A percentile compares a stretch with the other conserved stretches of the same genome.
These are phyloP conservation scores for Pisolithus marmoratus DNA, from an alignment of 768 basidiomycete genomes.

Conservation along the genomic window DNA sequence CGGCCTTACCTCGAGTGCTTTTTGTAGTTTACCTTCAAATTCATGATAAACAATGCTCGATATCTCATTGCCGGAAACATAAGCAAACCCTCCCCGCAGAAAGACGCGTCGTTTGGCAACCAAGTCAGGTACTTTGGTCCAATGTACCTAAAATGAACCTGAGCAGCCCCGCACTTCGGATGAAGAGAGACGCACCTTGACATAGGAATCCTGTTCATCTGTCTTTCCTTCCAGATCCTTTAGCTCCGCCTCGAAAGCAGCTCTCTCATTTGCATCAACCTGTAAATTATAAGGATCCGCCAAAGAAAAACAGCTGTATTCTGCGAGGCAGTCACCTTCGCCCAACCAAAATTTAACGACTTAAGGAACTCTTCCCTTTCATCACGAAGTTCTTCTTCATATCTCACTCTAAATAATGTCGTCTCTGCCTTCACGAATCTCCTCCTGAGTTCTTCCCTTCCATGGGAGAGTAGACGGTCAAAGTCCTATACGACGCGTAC, in stretches of 20 bases:
- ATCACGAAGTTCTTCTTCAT: conserved; percentile 50
- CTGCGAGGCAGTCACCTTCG: conserved; percentile 36
- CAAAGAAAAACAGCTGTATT: background rate
- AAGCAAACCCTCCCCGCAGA: conserved; percentile 79
- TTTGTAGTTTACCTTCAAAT: conserved; percentile 67
- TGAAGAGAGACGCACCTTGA: conserved; percentile 51
- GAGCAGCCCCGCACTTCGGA: background rate
- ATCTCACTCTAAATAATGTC: conserved; percentile 78
- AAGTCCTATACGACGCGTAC: background rate
- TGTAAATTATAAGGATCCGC: conserved; percentile 20
- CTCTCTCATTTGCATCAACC: conserved; percentile 59
- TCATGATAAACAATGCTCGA: conserved; percentile 86
- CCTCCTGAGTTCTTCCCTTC: conserved; percentile 81
- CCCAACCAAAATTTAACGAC: conserved; percentile 61
- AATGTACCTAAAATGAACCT: conserved; percentile 65
- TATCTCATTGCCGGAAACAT: conserved; percentile 71
- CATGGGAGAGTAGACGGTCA: background rate
- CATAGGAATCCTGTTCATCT: conserved; percentile 34
- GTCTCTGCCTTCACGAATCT: conserved; percentile 89
- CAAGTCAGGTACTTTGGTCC: conserved; percentile 92
- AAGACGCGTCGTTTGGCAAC: conserved; percentile 79
- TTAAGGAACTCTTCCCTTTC: conserved; percentile 66
- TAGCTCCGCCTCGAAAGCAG: conserved; percentile 42
- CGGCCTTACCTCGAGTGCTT: conserved; percentile 63
- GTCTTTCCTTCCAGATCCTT: conserved; percentile 24